These are phyloP conservation scores for Papiliotrema terrestris DNA, from an alignment of 1,284 basidiomycete genomes.

Conservation along the genomic window DNA sequence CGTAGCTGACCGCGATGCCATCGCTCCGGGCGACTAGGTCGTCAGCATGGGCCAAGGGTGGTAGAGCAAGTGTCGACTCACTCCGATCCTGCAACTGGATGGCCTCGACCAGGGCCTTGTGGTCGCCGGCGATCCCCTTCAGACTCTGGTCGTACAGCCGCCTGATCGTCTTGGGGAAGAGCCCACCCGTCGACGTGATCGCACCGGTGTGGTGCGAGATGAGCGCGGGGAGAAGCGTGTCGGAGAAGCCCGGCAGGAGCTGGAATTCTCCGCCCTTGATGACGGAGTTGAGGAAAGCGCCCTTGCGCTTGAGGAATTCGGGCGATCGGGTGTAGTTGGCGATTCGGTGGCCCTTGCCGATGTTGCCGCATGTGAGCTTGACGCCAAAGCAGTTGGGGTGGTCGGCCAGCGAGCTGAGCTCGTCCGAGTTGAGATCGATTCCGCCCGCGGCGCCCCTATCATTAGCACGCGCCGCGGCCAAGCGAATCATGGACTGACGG, in stretches of 20 bases:
- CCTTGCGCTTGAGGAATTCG: constrained; percentile 35
- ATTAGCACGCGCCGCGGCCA: neutral
- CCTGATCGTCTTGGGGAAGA: constrained; percentile 69
- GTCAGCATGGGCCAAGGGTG: neutral
- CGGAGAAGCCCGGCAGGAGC: constrained; percentile 48
- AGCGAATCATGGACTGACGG: constrained; percentile 50
- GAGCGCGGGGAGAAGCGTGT: constrained; percentile 53
- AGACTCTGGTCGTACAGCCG: constrained; percentile 58
- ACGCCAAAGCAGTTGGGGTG: constrained; percentile 87
- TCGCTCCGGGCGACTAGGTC: constrained; percentile 63
- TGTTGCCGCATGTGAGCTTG: constrained; percentile 79
- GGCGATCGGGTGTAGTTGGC: constrained; percentile 53
- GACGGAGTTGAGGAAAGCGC: constrained; percentile 18
- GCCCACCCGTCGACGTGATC: constrained; percentile 72
- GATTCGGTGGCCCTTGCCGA: constrained; percentile 77
- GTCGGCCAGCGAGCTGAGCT: constrained; percentile 64
- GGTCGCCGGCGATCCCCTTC: constrained; percentile 49
- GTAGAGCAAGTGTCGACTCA: constrained; percentile 1
- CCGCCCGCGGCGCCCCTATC: constrained; percentile 62
- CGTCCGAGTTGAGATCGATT: constrained; percentile 80
- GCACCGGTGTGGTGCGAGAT: constrained; percentile 59
- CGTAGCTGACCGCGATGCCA: constrained; percentile 66
- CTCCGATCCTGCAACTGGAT: constrained; percentile 62
- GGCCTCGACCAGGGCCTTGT: constrained; percentile 62
- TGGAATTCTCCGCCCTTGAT: constrained; percentile 39